A percentile compares a stretch with the other conserved stretches of the same genome.
phyloP scores from a whole-genome alignment of 495 filamentous ascomycete genomes.

The Daldinia caldariorum region DNA sequence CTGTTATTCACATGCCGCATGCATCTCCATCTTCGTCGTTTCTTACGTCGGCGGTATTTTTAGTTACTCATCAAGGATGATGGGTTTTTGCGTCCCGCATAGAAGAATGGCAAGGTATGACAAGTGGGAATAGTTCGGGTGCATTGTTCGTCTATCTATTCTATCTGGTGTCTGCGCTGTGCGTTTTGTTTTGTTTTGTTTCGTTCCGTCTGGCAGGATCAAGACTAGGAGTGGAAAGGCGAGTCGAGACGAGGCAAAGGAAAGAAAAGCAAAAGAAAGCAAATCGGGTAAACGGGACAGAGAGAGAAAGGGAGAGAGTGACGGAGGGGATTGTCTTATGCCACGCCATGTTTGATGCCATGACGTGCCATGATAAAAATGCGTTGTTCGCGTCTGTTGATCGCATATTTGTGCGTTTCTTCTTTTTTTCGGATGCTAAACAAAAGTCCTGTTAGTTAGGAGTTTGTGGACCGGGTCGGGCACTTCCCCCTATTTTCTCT shows the following conservation, averaged over 20 bases:
- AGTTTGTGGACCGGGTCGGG: conserved; percentile 37
- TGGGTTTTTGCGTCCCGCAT: not conserved
- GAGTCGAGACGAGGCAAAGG: not conserved
- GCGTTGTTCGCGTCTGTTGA: not conserved
- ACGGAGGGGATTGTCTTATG: not conserved
- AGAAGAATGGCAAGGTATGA: not conserved
- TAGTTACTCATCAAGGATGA: not conserved
- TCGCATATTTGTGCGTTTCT: not conserved
- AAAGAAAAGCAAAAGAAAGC: not conserved
- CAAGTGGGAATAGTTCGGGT: no score
- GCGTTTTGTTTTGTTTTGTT: not conserved
- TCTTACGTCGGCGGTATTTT: not conserved
- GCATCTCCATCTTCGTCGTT: not conserved
- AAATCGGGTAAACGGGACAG: not conserved
- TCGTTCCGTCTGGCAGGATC: not conserved
- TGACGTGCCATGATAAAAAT: conserved; percentile 1
- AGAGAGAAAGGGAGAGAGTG: not conserved
- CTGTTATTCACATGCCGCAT: not conserved
- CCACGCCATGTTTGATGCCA: conserved; percentile 5
- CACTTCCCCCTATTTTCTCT: conserved; percentile 7
- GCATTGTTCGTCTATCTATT: not conserved
- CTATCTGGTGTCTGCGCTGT: not conserved
- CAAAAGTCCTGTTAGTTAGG: conserved; percentile 38
- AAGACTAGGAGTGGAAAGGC: not conserved
- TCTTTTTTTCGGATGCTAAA: conserved; percentile 30